Evolutionary conservation across 345 rosid genomes (phyloP), one percentile per base, ranked within the genome.

Genomic region (Eucalyptus cloeziana): DNA sequence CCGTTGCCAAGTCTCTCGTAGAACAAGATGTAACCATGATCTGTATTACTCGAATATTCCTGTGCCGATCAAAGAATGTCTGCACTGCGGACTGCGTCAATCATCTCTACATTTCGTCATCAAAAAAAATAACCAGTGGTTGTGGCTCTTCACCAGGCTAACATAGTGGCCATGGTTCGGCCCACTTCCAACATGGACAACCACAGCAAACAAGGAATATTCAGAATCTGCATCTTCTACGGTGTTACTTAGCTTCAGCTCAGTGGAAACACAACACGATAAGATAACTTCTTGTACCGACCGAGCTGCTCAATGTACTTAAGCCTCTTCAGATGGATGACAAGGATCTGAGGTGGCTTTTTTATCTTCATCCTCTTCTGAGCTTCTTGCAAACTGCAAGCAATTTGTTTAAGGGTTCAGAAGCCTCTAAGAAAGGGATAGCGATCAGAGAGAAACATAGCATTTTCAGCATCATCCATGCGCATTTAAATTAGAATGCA

Each of bases 321-420:
- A 92, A 98, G 97, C 88, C 99, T 94, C 91, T 98, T 97, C 31
- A 98, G 94, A 89, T 98, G 99, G 89, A 97, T 98, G 44, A 98
- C 99, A 88, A 98, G 90, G 89, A 97, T 95, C 87, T 98, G 94
- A 87, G 99, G 99, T 21, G 99, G 96, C 92, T 96, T 98, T 96
- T 98, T 98, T 91, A 98, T 98, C 96, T 98, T 98, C 99, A 98
- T 98, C 93, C 99, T 94, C 94, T 98, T 98, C 90, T 96, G 99
- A 24, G 99, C 99, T 94, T 98, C 99, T 93, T 98, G 99, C 94
- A 97, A 95, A 92, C 99, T 97, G 97, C 94, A 92, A 33, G 47
- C 69, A 87, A 87, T 67, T 60, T 21, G 33, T 71, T 37, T 40
- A 76, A 76, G 85, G 47, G 45, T 76, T 40, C 47, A 76, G 43